These are phyloP conservation scores for Cutaneotrichosporon sp. DNA, from an alignment of 1,284 basidiomycete species.

Conservation along the genomic window DNA sequence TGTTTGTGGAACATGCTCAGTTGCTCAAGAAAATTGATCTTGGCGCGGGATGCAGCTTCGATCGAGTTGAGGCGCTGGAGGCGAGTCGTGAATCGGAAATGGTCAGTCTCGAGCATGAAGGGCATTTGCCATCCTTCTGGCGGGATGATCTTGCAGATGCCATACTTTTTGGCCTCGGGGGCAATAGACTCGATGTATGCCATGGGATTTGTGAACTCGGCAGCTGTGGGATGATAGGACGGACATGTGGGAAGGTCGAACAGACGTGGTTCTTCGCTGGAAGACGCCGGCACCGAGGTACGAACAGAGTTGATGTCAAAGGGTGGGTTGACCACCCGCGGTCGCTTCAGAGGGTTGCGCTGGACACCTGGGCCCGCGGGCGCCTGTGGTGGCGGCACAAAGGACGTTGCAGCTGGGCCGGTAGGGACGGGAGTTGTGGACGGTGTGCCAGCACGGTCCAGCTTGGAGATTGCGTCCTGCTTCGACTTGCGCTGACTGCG, in stretches of 20 bases:
- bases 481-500: constrained; percentile 45
- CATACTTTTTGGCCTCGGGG: constrained; percentile 70
- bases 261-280: constrained; percentile 56
- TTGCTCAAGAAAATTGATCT: constrained; percentile 95
- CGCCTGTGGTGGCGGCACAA: constrained; percentile 34
- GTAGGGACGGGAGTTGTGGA: constrained; percentile 4
- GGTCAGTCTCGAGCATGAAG: constrained; percentile 90
- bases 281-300: constrained; percentile 33
- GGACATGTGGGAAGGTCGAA: constrained; percentile 91
- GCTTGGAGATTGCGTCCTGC: constrained; percentile 42
- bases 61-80: constrained; percentile 94
- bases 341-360: constrained; percentile 40
- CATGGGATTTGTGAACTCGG: constrained; percentile 96
- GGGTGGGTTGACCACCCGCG: constrained; percentile 37
- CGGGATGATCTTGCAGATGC: constrained; percentile 95
- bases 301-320: constrained; percentile 40
- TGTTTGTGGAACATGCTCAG: constrained; percentile 89
- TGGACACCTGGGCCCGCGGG: constrained; percentile 21
- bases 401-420: constrained; percentile 41
- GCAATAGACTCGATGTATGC: constrained; percentile 85
- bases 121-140: constrained; percentile 94
- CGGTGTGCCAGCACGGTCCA: constrained; percentile 43
- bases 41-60: constrained; percentile 93
- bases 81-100: constrained; percentile 78
- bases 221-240: constrained; percentile 78